These are phyloP conservation scores for Cladorrhinum sp. DNA, from an alignment of 2,329 filamentous ascomycete species.

Conservation along the genomic window DNA sequence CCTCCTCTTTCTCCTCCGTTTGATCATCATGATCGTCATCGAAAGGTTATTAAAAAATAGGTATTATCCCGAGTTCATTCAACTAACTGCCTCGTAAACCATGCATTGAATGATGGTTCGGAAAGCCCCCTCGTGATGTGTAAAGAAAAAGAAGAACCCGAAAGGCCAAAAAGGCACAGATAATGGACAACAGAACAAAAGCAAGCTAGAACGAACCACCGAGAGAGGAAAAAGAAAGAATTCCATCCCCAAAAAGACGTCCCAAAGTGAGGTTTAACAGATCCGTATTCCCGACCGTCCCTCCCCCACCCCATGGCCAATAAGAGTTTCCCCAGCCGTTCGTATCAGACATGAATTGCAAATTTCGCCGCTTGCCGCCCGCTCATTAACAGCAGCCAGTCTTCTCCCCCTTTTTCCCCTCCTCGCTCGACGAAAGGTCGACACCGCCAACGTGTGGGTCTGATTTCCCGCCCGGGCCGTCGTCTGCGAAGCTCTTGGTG, in stretches of 20 bases:
- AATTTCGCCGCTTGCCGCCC: slow-evolving; percentile 24
- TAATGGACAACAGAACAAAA: slow-evolving; percentile 22
- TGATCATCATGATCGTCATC: background rate
- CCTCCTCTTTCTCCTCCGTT: background rate
- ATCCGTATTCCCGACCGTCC: slow-evolving; percentile 21
- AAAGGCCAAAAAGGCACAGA: slow-evolving; percentile 20
- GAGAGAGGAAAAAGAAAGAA: slow-evolving; percentile 9
- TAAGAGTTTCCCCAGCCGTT: slow-evolving; percentile 23
- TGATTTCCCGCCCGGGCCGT: slow-evolving; percentile 78
- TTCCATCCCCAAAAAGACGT: slow-evolving; percentile 17
- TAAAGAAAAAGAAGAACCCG: slow-evolving; percentile 17
- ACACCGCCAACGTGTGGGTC: slow-evolving; percentile 59
- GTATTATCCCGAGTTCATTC: slow-evolving; percentile 25
- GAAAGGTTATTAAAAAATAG: slow-evolving; percentile 6
- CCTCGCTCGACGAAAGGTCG: slow-evolving; percentile 84
- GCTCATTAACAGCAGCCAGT: slow-evolving; percentile 28
- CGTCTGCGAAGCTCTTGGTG: slow-evolving; percentile 91
- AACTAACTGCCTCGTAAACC: slow-evolving; percentile 26
- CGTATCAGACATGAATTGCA: slow-evolving; percentile 33
- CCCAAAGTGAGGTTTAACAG: slow-evolving; percentile 26
- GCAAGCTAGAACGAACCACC: slow-evolving; percentile 21
- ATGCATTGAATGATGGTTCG: slow-evolving; percentile 20
- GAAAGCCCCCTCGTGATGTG: slow-evolving; percentile 6
- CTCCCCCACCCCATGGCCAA: slow-evolving; percentile 24
- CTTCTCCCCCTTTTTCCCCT: slow-evolving; percentile 34